A percentile compares a stretch with the other conserved stretches of the same genome.
Evolutionary conservation across 192 early-diverging fungal genomes (phyloP).

Genomic region (Mortierella hygrophila): DNA sequence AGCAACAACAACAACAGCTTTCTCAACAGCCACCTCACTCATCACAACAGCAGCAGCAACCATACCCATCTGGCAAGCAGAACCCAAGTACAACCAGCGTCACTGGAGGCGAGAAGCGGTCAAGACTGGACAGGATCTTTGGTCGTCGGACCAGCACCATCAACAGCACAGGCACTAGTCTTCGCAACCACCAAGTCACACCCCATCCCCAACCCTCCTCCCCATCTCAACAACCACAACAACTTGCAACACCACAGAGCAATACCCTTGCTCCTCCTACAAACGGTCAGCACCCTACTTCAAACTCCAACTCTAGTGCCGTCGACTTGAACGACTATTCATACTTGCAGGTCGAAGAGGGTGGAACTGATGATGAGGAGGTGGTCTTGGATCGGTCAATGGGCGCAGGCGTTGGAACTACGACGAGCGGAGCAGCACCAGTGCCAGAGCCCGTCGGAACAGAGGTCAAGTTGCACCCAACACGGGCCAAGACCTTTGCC

Average conservation of each 20-base stretch:
- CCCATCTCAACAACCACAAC: constrained; percentile 20
- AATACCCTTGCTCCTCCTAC: constrained; percentile 16
- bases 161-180: constrained; percentile 7
- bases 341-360: constrained; percentile 37
- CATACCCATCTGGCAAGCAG: constrained; percentile 3
- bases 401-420: constrained; percentile 10
- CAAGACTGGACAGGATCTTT: constrained; percentile 40
- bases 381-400: constrained; percentile 27
- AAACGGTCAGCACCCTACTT: constrained; percentile 1
- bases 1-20: neutral
- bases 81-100: neutral
- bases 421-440: neutral
- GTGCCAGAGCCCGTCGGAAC: constrained; percentile 21
- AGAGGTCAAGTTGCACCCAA: constrained; percentile 52
- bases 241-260: neutral
- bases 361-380: constrained; percentile 19
- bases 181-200: constrained; percentile 33
- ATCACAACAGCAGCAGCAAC: constrained; percentile 5
- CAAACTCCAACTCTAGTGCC: constrained; percentile 19
- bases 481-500: constrained; percentile 49
- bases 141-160: constrained; percentile 33
- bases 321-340: constrained; percentile 25
- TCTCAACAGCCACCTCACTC: neutral
- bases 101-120: constrained; percentile 24
- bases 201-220: constrained; percentile 30